Evolutionary conservation across 164 flowering plant species (phyloP).

Genomic region (Platanus orientalis): DNA sequence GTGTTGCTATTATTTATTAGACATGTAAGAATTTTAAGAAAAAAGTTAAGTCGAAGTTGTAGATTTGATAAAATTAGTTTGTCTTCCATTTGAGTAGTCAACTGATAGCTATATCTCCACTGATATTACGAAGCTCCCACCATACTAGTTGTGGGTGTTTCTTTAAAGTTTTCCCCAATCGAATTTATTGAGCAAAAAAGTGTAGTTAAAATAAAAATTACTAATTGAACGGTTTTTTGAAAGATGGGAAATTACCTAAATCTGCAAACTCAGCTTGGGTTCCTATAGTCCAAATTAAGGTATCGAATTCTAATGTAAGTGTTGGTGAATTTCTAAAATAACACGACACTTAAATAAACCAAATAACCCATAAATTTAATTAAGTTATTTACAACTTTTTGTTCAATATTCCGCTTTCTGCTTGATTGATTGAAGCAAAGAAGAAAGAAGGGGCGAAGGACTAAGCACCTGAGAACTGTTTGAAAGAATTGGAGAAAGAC

Average conservation of each 20-base stretch:
- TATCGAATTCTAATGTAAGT: background rate
- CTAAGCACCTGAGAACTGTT: slow-evolving; percentile 13
- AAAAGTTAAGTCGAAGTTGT: background rate
- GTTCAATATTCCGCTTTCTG: no score
- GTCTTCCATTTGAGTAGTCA: background rate
- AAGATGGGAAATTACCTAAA: background rate
- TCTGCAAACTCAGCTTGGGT: background rate
- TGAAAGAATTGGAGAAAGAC: slow-evolving; percentile 17
- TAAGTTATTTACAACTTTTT: no score
- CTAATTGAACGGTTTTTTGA: background rate
- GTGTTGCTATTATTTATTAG: no score
- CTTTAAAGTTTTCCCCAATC: no score
- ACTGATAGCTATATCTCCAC: background rate
- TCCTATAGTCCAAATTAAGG: background rate
- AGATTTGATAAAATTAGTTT: background rate
- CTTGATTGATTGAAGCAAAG: background rate
- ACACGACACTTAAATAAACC: no score
- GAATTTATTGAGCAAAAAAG: no score
- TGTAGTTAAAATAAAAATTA: no score
- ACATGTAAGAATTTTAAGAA: no score
- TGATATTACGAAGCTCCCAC: no score
- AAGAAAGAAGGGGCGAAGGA: background rate
- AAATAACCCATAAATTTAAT: no score
- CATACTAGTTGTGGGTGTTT: no score
- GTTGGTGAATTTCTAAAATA: background rate